Base-by-base conservation (phyloP, 2,329 filamentous ascomycete genomes). In the Dothistroma pini region DNA sequence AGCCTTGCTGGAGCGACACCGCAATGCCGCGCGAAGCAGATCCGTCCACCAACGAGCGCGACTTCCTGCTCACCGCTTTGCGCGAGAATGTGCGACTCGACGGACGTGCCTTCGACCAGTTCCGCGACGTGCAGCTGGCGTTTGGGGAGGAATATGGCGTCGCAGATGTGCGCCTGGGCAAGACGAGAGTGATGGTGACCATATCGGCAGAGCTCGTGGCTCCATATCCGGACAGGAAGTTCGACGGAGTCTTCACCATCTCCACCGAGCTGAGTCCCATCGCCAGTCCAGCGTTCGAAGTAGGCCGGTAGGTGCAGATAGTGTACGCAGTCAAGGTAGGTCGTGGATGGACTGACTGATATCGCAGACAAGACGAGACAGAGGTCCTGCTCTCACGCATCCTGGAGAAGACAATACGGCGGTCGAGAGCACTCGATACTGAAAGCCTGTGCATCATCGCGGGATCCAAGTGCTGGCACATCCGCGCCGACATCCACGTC, bases 171-270 rank as follows among this genome's bases (percentile, higher is more conserved):
- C 84, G 87, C 66, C 79, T 97, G 65, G 95, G 95, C 69, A 96
- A 93, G 80, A 97, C 95, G 59, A 96, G 93, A 71, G 85, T 97
- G 61, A 80, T 96, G 63, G 91, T 89, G 59, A 90, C 90, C 64
- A 89, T 96, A 62, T 93, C 92, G 2, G 90, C 92, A 65, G 91
- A 96, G 78, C 90, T 97, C 63, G 89, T 90, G 11, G 86, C 90
- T 44, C 93, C 95, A 49, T 91, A 89, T 73, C 77, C 89, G 57
- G 93, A 97, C 77, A 89, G 93, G 65, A 93, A 93, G 62, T 96
- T 96, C 74, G 95, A 97, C 75, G 95, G 95, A 75, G 85, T 96
- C 75, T 97, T 97, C 80, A 92, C 88, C 69, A 97, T 97, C 73
- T 84, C 88, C 57, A 90, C 93, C 58, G 95, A 97, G 75, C 86